Conservation (phyloP, 2,329 filamentous ascomycete genomes). For the Aspergillus nomiae region DNA sequence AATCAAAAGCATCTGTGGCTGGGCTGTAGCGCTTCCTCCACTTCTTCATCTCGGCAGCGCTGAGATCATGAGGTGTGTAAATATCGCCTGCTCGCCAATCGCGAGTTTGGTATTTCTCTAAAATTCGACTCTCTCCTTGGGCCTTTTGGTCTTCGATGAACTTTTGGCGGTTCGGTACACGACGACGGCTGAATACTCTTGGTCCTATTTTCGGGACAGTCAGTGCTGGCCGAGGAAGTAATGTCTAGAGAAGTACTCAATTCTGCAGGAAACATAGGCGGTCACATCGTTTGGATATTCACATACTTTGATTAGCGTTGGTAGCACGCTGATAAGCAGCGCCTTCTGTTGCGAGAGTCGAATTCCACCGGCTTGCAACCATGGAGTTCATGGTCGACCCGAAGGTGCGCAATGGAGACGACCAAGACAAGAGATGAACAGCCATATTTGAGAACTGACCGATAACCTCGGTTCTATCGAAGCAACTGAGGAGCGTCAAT, state of each 20-base stretch:
- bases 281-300: neutral
- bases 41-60: conserved; percentile 75
- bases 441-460: conserved; percentile 26
- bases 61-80: conserved; percentile 88
- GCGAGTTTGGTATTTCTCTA: conserved; percentile 56
- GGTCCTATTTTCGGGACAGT: conserved; percentile 18
- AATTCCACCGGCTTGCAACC: conserved; percentile 37
- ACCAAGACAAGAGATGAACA: conserved; percentile 29
- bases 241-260: neutral
- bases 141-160: conserved; percentile 40
- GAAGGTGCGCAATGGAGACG: conserved; percentile 28
- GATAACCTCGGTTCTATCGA: neutral
- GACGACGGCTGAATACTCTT: conserved; percentile 27
- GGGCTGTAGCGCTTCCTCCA: conserved; percentile 65
- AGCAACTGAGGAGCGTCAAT: neutral
- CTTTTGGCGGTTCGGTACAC: conserved; percentile 32
- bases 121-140: conserved; percentile 38
- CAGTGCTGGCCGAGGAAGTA: neutral
- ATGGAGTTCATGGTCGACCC: conserved; percentile 22
- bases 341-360: conserved; percentile 30
- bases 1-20: conserved; percentile 73
- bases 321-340: conserved; percentile 27
- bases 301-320: conserved; percentile 23
- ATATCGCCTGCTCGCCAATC: conserved; percentile 78
- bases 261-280: neutral